Evolutionary conservation across 257 asterid genomes (phyloP).

Genomic region (Fraxinus anomala): DNA sequence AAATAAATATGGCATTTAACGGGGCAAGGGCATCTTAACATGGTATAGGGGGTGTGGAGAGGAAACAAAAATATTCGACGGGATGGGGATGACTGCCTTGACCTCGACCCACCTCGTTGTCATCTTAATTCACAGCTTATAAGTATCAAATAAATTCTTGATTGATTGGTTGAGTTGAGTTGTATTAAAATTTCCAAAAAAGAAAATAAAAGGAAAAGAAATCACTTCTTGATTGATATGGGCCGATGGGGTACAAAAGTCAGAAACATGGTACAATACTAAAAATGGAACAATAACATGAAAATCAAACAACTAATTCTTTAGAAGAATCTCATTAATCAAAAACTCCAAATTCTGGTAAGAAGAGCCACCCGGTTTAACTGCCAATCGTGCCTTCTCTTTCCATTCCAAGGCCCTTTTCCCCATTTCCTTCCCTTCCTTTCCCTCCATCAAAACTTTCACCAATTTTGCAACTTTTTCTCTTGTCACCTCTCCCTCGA

Average conservation of each 20-base stretch:
- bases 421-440: conserved; percentile 55
- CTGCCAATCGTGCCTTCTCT: conserved; percentile 43
- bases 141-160: no score
- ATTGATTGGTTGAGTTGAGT: no score
- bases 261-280: not conserved
- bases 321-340: conserved; percentile 45
- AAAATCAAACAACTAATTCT: conserved; percentile 16
- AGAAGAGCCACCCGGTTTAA: conserved; percentile 43
- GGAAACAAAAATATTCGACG: no score
- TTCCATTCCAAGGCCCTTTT: conserved; percentile 55
- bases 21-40: no score
- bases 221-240: not conserved
- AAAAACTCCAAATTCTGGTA: conserved; percentile 39
- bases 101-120: no score
- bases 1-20: no score
- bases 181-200: no score
- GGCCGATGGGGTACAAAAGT: not conserved
- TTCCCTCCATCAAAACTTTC: conserved; percentile 62
- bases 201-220: no score
- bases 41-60: no score
- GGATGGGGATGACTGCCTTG: no score
- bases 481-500: conserved; percentile 50
- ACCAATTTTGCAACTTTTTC: conserved; percentile 53
- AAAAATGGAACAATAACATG: not conserved
- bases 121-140: no score